Evolutionary conservation across 2,329 filamentous ascomycete genomes (phyloP), one percentile per base, ranked within the genome.

Genomic region (Sarocladium kiliense): DNA sequence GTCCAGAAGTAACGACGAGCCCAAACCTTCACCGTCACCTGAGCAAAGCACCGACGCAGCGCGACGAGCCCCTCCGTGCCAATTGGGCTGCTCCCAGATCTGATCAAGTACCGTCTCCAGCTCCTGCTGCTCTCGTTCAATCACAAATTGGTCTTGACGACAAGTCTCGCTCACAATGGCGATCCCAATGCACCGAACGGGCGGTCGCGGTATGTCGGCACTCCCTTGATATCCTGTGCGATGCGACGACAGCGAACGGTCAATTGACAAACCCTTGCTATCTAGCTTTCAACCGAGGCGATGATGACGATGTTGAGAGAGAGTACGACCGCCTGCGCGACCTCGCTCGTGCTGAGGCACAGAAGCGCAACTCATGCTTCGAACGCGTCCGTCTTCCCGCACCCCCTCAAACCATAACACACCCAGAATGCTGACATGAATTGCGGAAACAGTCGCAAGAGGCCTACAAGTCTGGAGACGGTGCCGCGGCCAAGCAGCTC

Each of bases 311-410:
- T 57, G 78, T 84, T 55, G 92, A 97, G 76, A 84, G 80, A 62
- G 92, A 97, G 74, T 97, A 97, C 72, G 92, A 97, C 69, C 88
- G 90, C 54, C 81, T 97, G 44, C 90, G 94, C 65, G 86, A 87
- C 62, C 80, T 92, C 18, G 94, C 93, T 18, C 85, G 89, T 60
- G 79, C 85, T 64, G 92, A 96, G 77, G 90, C 88, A 57, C 76
- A 79, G 53, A 90, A 94, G 75, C 88, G 90, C 62, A 83, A 83
- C 60, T 79, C 81, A 54, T 96, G 89, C 74, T 92, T 91, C 66
- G 83, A 90, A 60, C 78, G 79, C 65, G 87, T 89, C 75, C 55
- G 76, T 68, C 45, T 30, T 18, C 30, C 25, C 18, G 42, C 27
- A 47, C 12, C 26, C 47, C 32, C 16, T 19, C 27, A 18, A 34